Conservation (phyloP, 2,329 filamentous ascomycete species). For the Alternaria burnsii region DNA sequence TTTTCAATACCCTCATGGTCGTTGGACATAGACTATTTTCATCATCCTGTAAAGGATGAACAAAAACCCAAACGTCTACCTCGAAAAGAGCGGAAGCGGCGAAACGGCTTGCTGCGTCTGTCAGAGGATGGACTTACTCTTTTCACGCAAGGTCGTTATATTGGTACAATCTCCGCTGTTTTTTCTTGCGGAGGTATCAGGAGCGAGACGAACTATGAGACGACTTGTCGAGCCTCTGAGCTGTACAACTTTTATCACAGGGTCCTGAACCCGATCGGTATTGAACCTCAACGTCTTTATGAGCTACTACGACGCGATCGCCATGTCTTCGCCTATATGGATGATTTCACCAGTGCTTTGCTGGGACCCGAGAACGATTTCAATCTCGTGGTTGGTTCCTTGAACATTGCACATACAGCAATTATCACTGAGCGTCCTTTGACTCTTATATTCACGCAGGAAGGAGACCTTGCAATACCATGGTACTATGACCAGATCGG, state of each 20-base stretch:
- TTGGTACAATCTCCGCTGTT: not conserved
- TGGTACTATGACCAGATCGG: not conserved
- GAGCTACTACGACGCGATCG: not conserved
- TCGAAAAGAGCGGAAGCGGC: not conserved
- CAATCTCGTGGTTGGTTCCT: too few relatives aligned
- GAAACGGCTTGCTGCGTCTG: not conserved
- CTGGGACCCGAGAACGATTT: not conserved
- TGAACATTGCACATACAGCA: too few relatives aligned
- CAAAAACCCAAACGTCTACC: too few relatives aligned
- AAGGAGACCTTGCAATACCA: not conserved
- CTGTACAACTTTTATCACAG: not conserved
- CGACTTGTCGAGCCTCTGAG: too few relatives aligned
- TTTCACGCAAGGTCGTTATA: not conserved
- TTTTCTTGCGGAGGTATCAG: not conserved
- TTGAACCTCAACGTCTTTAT: not conserved
- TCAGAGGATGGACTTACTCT: not conserved
- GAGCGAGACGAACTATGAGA: not conserved
- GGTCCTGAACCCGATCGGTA: fast-evolving
- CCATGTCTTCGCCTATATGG: too few relatives aligned
- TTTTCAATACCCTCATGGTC: not conserved
- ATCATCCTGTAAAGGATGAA: too few relatives aligned
- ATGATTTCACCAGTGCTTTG: not conserved
- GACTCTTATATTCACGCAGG: not conserved
- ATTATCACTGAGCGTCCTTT: too few relatives aligned
- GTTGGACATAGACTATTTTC: too few relatives aligned